These are phyloP conservation scores for Ceratocystis ficicola DNA, from an alignment of 2,329 filamentous ascomycete genomes.

Conservation along the genomic window DNA sequence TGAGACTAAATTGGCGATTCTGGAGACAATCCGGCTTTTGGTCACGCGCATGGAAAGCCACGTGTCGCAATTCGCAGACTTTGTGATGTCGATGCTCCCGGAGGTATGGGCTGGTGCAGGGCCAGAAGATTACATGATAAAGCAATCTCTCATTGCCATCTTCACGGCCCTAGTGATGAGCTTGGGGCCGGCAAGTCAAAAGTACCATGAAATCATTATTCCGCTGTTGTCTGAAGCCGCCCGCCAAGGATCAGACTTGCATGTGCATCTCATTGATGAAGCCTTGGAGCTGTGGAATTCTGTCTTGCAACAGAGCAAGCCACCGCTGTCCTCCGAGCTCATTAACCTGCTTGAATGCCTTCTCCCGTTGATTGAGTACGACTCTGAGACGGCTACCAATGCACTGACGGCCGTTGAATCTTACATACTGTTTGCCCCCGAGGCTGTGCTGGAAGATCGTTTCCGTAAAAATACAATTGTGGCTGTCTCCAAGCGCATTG, in stretches of 20 bases:
- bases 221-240: constrained; percentile 73
- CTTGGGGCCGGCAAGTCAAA: constrained; percentile 63
- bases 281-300: constrained; percentile 79
- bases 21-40: constrained; percentile 73
- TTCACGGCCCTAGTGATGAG: constrained; percentile 75
- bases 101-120: constrained; percentile 74
- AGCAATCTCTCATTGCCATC: constrained; percentile 81
- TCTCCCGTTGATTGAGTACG: constrained; percentile 54
- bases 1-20: constrained; percentile 79
- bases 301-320: constrained; percentile 53
- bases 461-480: constrained; percentile 40
- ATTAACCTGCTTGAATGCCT: constrained; percentile 49
- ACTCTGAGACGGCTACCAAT: constrained; percentile 49
- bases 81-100: constrained; percentile 69
- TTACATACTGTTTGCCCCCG: constrained; percentile 58
- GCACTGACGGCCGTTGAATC: constrained; percentile 55
- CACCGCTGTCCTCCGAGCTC: constrained; percentile 50
- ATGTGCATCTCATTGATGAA: constrained; percentile 80
- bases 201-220: constrained; percentile 68
- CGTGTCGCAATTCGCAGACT: constrained; percentile 57
- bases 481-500: constrained; percentile 40
- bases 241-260: constrained; percentile 59
- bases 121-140: constrained; percentile 74
- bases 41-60: constrained; percentile 71
- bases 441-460: constrained; percentile 48